Evolutionary conservation across 2,329 filamentous ascomycete species (phyloP).

Genomic region (Diaporthe vexans): DNA sequence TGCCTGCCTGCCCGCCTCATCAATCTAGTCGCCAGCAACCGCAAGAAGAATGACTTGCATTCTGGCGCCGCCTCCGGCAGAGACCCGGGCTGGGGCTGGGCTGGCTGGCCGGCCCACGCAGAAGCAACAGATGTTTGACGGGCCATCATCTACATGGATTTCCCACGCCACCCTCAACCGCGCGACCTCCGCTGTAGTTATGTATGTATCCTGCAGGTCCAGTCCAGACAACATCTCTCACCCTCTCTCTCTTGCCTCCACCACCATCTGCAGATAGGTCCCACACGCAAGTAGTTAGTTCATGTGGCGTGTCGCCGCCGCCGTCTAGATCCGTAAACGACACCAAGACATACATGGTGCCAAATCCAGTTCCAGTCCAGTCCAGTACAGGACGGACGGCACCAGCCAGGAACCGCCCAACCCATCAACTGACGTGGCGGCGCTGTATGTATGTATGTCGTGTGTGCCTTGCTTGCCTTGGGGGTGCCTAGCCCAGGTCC

Average conservation of each 20-base stretch:
- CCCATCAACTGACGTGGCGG: slow-evolving; percentile 24
- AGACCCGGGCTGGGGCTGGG: neutral
- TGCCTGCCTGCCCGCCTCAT: too few species aligned
- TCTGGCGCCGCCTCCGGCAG: neutral
- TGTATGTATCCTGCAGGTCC: slow-evolving; percentile 17
- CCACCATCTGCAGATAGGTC: neutral
- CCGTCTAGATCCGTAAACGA: neutral
- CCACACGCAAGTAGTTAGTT: neutral
- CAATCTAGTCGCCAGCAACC: neutral
- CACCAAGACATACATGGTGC: slow-evolving; percentile 19
- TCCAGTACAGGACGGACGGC: neutral
- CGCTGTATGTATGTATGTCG: neutral
- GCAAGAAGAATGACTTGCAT: neutral
- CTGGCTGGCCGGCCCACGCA: neutral
- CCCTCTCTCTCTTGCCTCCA: neutral
- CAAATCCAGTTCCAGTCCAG: too few species aligned
- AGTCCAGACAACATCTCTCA: neutral
- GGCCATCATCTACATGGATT: neutral
- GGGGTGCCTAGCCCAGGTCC: too few species aligned
- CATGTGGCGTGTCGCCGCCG: slow-evolving; percentile 6
- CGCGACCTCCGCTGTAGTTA: neutral
- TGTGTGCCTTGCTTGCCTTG: slow-evolving; percentile 4
- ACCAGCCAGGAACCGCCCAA: slow-evolving; percentile 13
- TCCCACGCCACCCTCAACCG: neutral
- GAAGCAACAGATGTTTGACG: neutral